phyloP scores from a whole-genome alignment of 768 basidiomycete species.

The Tulasnella sp. region DNA sequence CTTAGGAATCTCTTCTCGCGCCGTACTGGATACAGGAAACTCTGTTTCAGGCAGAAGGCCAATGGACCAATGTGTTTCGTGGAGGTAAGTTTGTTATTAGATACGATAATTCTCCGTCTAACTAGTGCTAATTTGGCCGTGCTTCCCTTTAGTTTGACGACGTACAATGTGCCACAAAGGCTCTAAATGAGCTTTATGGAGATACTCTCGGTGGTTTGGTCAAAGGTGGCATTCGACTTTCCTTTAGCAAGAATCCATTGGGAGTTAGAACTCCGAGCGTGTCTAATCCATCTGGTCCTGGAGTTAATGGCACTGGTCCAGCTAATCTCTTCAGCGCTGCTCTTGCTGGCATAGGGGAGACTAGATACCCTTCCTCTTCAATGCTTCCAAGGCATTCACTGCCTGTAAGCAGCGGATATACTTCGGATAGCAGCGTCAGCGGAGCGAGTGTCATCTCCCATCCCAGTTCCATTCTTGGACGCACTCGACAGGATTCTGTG shows the following conservation, averaged over 20 bases:
- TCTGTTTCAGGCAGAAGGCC: conserved; percentile 91
- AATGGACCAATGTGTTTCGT: conserved; percentile 99
- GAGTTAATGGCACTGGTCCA: too few species aligned
- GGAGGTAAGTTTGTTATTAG: conserved; percentile 43
- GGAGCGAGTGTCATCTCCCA: too few species aligned
- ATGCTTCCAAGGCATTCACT: too few species aligned
- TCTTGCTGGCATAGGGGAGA: conserved; percentile 10
- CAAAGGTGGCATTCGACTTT: conserved; percentile 92
- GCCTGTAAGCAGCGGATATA: too few species aligned
- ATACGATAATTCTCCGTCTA: background rate
- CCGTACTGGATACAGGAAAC: conserved; percentile 75
- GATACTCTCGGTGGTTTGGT: conserved; percentile 82
- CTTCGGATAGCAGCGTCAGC: too few species aligned
- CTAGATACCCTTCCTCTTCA: too few species aligned
- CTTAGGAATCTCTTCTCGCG: conserved; percentile 68
- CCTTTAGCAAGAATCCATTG: conserved; percentile 97
- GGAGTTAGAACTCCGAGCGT: conserved; percentile 32
- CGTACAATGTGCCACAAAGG: conserved; percentile 66
- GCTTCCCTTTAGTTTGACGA: conserved; percentile 63
- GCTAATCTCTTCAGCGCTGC: conserved; percentile 13
- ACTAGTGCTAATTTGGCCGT: background rate
- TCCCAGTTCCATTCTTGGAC: background rate
- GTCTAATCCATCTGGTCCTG: conserved; percentile 5
- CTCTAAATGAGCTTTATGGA: conserved; percentile 84
- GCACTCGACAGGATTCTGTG: background rate